Base-by-base conservation (phyloP, 2,329 filamentous ascomycete genomes). In the Fusarium sambucinum region DNA sequence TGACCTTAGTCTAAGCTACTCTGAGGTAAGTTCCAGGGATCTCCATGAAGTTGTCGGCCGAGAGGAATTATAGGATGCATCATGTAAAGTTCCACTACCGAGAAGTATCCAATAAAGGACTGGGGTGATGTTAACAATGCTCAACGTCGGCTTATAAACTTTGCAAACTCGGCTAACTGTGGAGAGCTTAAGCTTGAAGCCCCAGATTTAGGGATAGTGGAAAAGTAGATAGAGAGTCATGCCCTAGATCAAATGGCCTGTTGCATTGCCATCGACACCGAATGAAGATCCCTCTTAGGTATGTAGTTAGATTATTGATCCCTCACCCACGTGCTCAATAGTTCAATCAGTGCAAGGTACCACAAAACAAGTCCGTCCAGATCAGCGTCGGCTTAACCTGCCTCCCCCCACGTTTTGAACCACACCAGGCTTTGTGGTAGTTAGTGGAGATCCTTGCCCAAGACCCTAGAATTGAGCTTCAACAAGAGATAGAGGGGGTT, bases 41-140 rank as follows among this genome's bases (percentile, higher is more conserved):
- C 25, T 52, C 30, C 21, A 59, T 23, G 14, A 25, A 54, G 33
- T 41, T 71, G 63, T 73, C 68, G 68, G 68, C 68, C 71, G 70
- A 73, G 68, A 62, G 52, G 63, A 71, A 54, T 56, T 52, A 50
- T 23, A 40, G 50, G 54, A 50, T 59, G 37, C 59, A 50, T 57
- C 57, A 50, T 63, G 33, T 45, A 25, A 30, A 27, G 21, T 51
- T 45, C 27, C 21, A 41, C 40, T 57, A n/a, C 21, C 53, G 32
- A 47, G 52, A 42, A 23, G 16, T 17, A 29, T 14, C 41, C 41
- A 27, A 27, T 19, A 14, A 44, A 29, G 25, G 27, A 29, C 7
- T 29, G 27, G 23, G 17, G 41, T 37, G 37, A 65, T 51, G 51
- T 57, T 50, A 41, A 53, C 37, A 56, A 46, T 55, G 38, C 56